A percentile compares a stretch with the other conserved stretches of the same genome.
Conservation (phyloP, 2,329 filamentous ascomycete genomes). For the Waltergamsia citrina region DNA sequence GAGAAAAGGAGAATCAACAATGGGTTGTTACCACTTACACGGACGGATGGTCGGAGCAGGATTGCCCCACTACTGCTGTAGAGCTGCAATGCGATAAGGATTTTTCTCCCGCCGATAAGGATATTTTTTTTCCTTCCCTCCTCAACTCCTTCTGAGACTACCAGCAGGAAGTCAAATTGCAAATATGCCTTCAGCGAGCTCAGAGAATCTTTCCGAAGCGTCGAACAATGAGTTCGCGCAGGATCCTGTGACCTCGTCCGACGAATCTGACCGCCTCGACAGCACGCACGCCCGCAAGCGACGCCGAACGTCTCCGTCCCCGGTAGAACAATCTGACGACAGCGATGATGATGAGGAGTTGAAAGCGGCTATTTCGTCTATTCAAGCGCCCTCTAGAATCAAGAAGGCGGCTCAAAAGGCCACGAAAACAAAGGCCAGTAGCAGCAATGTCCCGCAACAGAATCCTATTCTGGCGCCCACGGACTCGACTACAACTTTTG, state of each 20-base stretch:
- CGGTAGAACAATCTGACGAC: constrained; percentile 17
- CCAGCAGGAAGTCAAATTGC: too few species aligned
- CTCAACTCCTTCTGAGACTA: too few species aligned
- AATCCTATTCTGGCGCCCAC: constrained; percentile 38
- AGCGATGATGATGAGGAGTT: constrained; percentile 21
- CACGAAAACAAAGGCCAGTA: constrained; percentile 1
- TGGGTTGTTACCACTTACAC: too few species aligned
- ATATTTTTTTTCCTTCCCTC: too few species aligned
- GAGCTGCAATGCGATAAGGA: too few species aligned
- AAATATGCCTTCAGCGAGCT: constrained; percentile 6
- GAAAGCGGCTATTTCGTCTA: constrained; percentile 25
- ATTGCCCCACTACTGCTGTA: too few species aligned
- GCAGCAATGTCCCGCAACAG: constrained; percentile 9
- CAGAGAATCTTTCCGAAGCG: neutral
- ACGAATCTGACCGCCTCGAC: constrained; percentile 41
- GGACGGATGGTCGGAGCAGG: too few species aligned
- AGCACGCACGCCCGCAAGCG: constrained; percentile 33
- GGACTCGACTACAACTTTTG: constrained; percentile 56
- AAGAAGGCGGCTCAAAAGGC: constrained; percentile 20
- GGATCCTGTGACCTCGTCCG: constrained; percentile 10
- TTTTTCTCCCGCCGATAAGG: too few species aligned
- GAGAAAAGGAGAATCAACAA: too few species aligned
- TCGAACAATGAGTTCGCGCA: neutral
- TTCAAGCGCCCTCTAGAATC: constrained; percentile 44
- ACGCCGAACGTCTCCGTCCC: constrained; percentile 24